Evolutionary conservation across 129 eudicot genomes (phyloP).

Genomic region (Lonicera japonica): DNA sequence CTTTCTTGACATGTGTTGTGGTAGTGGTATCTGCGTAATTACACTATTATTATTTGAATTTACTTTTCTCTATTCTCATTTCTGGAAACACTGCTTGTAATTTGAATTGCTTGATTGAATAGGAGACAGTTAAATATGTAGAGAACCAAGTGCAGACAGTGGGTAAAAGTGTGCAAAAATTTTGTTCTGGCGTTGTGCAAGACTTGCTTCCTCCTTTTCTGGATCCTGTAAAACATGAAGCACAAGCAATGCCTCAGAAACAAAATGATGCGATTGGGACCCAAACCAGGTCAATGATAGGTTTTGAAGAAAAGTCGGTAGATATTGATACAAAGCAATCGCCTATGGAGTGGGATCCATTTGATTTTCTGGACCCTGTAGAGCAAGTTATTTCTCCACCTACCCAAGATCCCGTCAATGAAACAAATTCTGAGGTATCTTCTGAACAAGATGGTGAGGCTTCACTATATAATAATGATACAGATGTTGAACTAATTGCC

Average conservation of each 20-base stretch:
- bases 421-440: slow-evolving; percentile 5
- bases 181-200: slow-evolving; percentile 40
- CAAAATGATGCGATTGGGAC: slow-evolving; percentile 13
- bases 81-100: background rate
- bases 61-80: background rate
- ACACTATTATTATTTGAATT: background rate
- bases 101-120: slow-evolving; percentile 12
- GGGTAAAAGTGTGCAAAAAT: slow-evolving; percentile 34
- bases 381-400: slow-evolving; percentile 16
- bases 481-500: slow-evolving; percentile 13
- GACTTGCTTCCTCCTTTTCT: slow-evolving; percentile 29
- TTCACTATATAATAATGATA: slow-evolving; percentile 19
- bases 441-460: slow-evolving; percentile 12
- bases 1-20: background rate
- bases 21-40: background rate
- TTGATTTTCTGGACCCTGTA: slow-evolving; percentile 14
- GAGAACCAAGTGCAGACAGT: slow-evolving; percentile 44
- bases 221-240: slow-evolving; percentile 18
- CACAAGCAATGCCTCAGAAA: slow-evolving; percentile 19
- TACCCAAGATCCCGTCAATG: background rate
- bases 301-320: slow-evolving; percentile 15
- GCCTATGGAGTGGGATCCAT: slow-evolving; percentile 1
- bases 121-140: slow-evolving; percentile 45
- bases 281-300: slow-evolving; percentile 12
- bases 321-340: slow-evolving; percentile 8